Conservation (phyloP, 2,329 filamentous ascomycete genomes). For the Elsinoe batatas region DNA sequence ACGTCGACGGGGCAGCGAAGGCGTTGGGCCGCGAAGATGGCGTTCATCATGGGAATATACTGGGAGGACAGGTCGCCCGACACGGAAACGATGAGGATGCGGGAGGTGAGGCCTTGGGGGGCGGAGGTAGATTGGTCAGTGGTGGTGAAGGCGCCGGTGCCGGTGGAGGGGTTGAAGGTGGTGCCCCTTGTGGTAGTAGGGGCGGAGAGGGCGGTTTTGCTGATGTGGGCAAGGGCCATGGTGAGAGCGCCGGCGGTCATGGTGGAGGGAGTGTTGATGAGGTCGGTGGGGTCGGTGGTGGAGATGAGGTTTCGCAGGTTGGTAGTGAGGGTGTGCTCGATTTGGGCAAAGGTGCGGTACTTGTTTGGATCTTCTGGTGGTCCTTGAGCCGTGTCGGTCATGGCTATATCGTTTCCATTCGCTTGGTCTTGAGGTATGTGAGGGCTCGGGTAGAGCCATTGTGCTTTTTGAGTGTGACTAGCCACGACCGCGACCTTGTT, state of each 20-base stretch:
- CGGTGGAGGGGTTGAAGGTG: constrained; percentile 41
- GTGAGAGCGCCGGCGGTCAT: constrained; percentile 87
- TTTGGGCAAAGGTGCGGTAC: constrained; percentile 79
- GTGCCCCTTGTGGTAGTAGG: constrained; percentile 35
- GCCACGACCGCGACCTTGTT: constrained; percentile 91
- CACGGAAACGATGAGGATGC: constrained; percentile 83
- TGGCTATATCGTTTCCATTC: constrained; percentile 22
- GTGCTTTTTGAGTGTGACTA: constrained; percentile 73
- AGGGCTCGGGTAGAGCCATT: constrained; percentile 75
- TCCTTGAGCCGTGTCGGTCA: constrained; percentile 20
- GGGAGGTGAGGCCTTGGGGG: constrained; percentile 53
- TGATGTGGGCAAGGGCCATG: constrained; percentile 79
- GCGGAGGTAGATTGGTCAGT: constrained; percentile 28
- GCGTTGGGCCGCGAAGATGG: constrained; percentile 88
- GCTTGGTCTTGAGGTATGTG: constrained; percentile 12
- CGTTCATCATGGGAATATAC: constrained; percentile 98
- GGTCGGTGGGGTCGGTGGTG: constrained; percentile 53
- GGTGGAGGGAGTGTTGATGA: constrained; percentile 63
- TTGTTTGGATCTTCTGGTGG: constrained; percentile 60
- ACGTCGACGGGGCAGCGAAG: constrained; percentile 86
- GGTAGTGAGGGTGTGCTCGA: constrained; percentile 69
- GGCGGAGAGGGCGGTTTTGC: constrained; percentile 54
- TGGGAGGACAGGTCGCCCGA: constrained; percentile 78
- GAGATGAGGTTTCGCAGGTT: constrained; percentile 66
- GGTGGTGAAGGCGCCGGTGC: constrained; percentile 46